phyloP scores from a whole-genome alignment of 73 alveolate species.

The Tetrahymena borealis region DNA sequence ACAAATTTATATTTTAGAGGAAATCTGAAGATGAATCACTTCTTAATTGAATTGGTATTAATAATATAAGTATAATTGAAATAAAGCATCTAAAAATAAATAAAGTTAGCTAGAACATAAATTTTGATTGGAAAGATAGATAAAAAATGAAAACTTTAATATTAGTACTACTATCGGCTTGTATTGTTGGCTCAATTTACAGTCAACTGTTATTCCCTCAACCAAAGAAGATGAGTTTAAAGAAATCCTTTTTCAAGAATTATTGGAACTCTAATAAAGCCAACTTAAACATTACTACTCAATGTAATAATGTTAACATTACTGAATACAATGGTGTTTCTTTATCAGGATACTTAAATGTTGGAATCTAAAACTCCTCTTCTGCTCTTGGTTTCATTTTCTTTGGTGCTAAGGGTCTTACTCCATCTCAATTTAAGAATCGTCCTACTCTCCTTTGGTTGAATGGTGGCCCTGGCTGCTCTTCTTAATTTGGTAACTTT shows the following conservation, averaged over 20 bases:
- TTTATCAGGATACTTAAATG: background rate
- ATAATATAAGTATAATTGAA: no score
- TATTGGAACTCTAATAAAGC: background rate
- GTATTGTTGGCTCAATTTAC: background rate
- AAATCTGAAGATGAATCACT: no score
- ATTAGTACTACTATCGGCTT: background rate
- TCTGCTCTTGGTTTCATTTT: slow-evolving; percentile 29
- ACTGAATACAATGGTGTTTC: background rate
- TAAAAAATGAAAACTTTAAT: background rate
- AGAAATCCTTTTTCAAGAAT: background rate
- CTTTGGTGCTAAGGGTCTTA: slow-evolving; percentile 21
- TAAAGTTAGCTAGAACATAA: background rate
- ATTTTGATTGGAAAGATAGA: background rate
- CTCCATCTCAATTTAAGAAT: background rate
- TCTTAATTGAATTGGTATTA: no score
- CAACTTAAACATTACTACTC: background rate
- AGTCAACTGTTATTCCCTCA: background rate
- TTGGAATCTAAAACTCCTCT: background rate
- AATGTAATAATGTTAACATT: background rate
- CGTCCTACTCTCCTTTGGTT: slow-evolving; percentile 35
- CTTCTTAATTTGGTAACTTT: slow-evolving; percentile 38
- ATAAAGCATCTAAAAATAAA: no score
- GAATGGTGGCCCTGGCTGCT: slow-evolving; percentile 46
- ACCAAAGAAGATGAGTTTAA: background rate
- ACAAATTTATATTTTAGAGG: no score